A percentile compares a stretch with the other conserved stretches of the same genome.
These are phyloP conservation scores for Vicia faba DNA, from an alignment of 306 rosid species.

Conservation along the genomic window DNA sequence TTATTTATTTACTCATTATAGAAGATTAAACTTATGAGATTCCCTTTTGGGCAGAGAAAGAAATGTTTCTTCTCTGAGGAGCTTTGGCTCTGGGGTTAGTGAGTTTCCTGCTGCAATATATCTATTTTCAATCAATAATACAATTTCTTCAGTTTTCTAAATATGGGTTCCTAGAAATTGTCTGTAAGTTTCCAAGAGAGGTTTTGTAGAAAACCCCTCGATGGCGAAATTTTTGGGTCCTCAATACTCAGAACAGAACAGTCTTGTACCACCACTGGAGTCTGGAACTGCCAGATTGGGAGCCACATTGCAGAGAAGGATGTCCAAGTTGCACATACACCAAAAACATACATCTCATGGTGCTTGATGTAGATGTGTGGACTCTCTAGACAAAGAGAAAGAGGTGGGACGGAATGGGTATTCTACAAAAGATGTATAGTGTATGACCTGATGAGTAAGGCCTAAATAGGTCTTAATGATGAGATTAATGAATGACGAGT, in stretches of 20 bases:
- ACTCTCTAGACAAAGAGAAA: not conserved
- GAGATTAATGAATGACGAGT: not conserved
- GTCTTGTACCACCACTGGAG: not conserved
- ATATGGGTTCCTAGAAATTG: no score
- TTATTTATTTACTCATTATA: not conserved
- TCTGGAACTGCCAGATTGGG: not conserved
- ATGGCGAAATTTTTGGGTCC: not conserved
- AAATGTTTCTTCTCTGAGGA: no score
- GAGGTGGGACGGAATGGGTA: not conserved
- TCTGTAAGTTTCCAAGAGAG: no score
- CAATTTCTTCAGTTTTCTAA: no score
- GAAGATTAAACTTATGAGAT: not conserved
- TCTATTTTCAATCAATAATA: no score
- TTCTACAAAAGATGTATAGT: not conserved
- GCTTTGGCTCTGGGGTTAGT: no score
- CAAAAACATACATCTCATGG: not conserved
- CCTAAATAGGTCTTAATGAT: slow-evolving; percentile 7
- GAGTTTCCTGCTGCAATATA: no score
- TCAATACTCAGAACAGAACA: not conserved
- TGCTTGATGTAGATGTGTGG: not conserved
- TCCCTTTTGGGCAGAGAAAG: no score
- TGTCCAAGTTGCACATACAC: not conserved
- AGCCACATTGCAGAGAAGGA: not conserved
- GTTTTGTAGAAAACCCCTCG: not conserved
- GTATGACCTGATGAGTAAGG: not conserved